Base-by-base conservation (phyloP, 768 basidiomycete genomes). In the Pleurotus tuoliensis region DNA sequence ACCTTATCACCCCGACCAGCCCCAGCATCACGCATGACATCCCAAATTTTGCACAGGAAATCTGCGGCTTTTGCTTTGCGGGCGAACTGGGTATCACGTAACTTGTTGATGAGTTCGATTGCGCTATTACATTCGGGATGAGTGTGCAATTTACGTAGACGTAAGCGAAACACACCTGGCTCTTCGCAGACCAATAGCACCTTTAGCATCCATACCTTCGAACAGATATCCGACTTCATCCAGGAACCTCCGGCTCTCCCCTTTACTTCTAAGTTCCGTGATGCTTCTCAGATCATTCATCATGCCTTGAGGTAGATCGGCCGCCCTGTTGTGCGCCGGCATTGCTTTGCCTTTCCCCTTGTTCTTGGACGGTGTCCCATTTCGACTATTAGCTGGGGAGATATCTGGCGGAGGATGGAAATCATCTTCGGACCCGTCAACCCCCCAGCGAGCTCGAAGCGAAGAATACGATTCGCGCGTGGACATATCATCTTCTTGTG, bases 151-250 rank as follows among this genome's bases (percentile, higher is more conserved):
- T 6, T 41, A 20, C 5, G 8, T 1, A 56, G 9, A 38, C 7
- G 43, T 54, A 20, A 13, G 34, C 25, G 34, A 46, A 20, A 52
- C 71, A 25, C 57, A 88, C 90, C 88, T 92, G 9, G 86, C 81
- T 60, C 89, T 78, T 48, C 84, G 77, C 22, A 92, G 75, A 2
- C 80, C 76, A 46, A 84, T 62, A 8, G 78, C 75, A 13, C 76
- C 79, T 13, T 73, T 73, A 8, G 68, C 62, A 24, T 83, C 82
- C 69, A 93, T 78, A 0, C 92, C 90, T 67, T 94, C 92, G 59
- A 92, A 88, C 4, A 93, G 70, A 69, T 92, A 94, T 0, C 92
- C 92, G 2, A 92, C 81, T 63, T 92, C 91, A 58, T 94, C 92
- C 43, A 92, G 68, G 64, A 93, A 93, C 13, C 89, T 75, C 59